A percentile compares a stretch with the other conserved stretches of the same genome.
phyloP scores from a whole-genome alignment of 768 basidiomycete species.

The Pulveroboletus frians region DNA sequence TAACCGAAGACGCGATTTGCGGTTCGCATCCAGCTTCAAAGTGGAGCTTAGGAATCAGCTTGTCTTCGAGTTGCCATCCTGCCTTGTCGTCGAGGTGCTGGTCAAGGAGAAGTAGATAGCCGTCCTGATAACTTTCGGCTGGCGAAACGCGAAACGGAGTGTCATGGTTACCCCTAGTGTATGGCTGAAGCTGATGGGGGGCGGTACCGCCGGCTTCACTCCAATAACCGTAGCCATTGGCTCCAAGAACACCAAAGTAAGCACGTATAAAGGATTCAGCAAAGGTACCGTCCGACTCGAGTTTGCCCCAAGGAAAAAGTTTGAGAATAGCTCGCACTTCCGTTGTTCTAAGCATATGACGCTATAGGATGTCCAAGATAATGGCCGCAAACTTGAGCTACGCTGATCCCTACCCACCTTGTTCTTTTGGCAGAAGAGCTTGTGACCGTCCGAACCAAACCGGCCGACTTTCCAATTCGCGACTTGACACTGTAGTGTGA shows the following conservation, averaged over 20 bases:
- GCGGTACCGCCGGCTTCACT: conserved; percentile 32
- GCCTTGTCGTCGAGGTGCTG: conserved; percentile 29
- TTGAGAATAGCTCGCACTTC: conserved; percentile 31
- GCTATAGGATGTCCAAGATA: conserved; percentile 15
- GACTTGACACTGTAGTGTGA: conserved; percentile 30
- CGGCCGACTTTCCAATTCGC: conserved; percentile 32
- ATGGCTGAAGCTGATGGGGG: conserved; percentile 27
- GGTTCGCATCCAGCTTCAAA: conserved; percentile 27
- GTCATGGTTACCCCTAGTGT: conserved; percentile 4
- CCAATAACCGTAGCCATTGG: conserved; percentile 40
- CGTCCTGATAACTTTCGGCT: conserved; percentile 27
- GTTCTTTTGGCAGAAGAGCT: conserved; percentile 32
- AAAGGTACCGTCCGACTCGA: conserved; percentile 41
- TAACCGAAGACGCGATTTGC: conserved; percentile 21
- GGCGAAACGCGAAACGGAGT: conserved; percentile 7
- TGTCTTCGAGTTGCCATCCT: conserved; percentile 35
- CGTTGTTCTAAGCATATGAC: conserved; percentile 35
- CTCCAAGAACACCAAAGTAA: conserved; percentile 35
- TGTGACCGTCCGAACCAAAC: conserved; percentile 29
- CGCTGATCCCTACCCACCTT: conserved; percentile 20
- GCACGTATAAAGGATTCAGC: conserved; percentile 31
- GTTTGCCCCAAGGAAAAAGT: conserved; percentile 40
- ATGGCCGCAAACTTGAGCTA: neutral
- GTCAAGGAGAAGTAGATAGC: conserved; percentile 30
- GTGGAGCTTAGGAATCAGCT: conserved; percentile 32